Evolutionary conservation across 768 basidiomycete genomes (phyloP).

Genomic region (Mycena maculata): DNA sequence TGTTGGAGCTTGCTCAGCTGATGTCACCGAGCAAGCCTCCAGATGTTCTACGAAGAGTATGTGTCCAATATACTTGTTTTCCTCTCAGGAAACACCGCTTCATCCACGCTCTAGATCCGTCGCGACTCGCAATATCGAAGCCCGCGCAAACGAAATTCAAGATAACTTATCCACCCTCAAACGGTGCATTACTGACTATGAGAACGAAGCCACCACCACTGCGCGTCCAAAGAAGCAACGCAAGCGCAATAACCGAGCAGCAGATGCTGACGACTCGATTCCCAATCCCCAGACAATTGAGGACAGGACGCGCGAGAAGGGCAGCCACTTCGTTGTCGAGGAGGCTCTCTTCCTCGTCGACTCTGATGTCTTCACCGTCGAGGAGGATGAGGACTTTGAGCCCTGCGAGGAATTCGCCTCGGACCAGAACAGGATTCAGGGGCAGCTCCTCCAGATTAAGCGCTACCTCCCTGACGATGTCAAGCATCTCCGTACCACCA

Average conservation of each 20-base stretch:
- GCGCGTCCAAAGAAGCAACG: conserved; percentile 3
- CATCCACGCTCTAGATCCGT: not conserved
- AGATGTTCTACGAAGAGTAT: not conserved
- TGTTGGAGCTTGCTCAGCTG: not conserved
- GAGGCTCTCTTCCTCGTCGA: conserved; percentile 13
- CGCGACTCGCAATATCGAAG: not conserved
- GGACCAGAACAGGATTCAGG: not conserved
- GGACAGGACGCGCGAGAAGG: conserved; percentile 1
- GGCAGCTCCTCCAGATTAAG: conserved; percentile 12
- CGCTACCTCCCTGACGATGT: conserved; percentile 5
- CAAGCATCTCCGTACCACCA: conserved; percentile 1
- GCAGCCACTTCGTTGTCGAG: conserved; percentile 5
- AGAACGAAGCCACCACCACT: not conserved
- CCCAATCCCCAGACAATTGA: conserved; percentile 3
- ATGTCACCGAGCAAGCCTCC: conserved; percentile 7
- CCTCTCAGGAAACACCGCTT: too few relatives aligned
- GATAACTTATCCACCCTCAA: not conserved
- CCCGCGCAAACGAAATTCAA: not conserved
- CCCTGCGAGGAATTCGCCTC: not conserved
- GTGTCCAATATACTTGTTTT: not conserved
- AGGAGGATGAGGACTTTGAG: too few relatives aligned
- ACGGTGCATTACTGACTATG: conserved; percentile 2
- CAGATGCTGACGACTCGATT: not conserved
- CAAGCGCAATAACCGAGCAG: conserved; percentile 2
- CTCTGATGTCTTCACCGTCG: not conserved